Percentiles rank a stretch among this genome's conserved stretches.
Conservation (phyloP, 192 early-diverging fungal genomes). For the Coemansia sp. region DNA sequence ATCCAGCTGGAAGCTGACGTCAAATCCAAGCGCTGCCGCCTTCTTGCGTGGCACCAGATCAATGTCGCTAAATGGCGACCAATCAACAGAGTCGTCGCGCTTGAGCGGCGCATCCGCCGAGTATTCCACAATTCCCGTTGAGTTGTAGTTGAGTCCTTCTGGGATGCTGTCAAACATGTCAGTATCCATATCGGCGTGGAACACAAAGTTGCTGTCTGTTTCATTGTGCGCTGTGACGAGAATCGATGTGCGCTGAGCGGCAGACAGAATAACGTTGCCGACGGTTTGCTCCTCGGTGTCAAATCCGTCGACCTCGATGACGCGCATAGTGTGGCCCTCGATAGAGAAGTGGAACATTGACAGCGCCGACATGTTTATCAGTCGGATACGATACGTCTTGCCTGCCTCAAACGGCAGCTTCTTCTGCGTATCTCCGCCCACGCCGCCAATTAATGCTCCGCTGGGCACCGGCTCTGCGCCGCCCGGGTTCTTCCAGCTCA, state of each 20-base stretch:
- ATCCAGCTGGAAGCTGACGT: conserved; percentile 57
- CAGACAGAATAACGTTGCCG: conserved; percentile 60
- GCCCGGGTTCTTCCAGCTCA: conserved; percentile 65
- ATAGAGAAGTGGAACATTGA: conserved; percentile 77
- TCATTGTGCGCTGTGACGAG: conserved; percentile 72
- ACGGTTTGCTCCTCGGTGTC: conserved; percentile 61
- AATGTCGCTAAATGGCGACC: conserved; percentile 60
- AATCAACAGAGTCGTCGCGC: conserved; percentile 29
- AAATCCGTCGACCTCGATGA: conserved; percentile 84
- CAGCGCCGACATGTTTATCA: conserved; percentile 82
- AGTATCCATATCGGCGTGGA: conserved; percentile 76
- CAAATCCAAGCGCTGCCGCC: conserved; percentile 44
- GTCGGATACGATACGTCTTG: conserved; percentile 81
- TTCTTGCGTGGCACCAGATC: conserved; percentile 55
- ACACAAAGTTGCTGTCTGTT: conserved; percentile 62
- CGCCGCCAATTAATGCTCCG: conserved; percentile 67
- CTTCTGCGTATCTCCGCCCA: conserved; percentile 32
- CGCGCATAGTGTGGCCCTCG: conserved; percentile 72
- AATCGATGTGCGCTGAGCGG: conserved; percentile 81
- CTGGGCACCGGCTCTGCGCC: conserved; percentile 70
- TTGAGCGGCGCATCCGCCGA: conserved; percentile 19
- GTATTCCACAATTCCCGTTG: conserved; percentile 63
- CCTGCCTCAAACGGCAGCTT: conserved; percentile 64
- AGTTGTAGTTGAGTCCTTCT: conserved; percentile 58
- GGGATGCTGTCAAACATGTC: conserved; percentile 76